Evolutionary conservation across 768 basidiomycete species (phyloP).

Genomic region (Tricholoma furcatifolium): DNA sequence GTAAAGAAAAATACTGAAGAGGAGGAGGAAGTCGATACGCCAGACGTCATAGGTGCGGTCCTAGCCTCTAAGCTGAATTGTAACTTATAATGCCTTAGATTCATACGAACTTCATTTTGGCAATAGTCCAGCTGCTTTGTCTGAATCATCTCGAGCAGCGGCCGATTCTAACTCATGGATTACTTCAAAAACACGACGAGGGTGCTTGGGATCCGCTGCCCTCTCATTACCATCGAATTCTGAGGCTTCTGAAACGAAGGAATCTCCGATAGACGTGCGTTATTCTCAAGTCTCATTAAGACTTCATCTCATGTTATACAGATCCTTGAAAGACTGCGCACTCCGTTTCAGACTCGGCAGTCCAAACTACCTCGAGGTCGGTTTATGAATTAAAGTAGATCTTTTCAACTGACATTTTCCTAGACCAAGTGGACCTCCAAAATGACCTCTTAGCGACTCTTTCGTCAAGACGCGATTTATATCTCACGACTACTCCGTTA

Average conservation of each 20-base stretch:
- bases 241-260: slow-evolving; percentile 23
- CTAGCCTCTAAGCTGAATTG: not conserved
- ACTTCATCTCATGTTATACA: slow-evolving; percentile 22
- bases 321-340: slow-evolving; percentile 57
- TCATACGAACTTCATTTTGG: slow-evolving; percentile 80
- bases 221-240: slow-evolving; percentile 47
- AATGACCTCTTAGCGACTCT: slow-evolving; percentile 66
- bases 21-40: slow-evolving; percentile 26
- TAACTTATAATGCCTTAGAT: slow-evolving; percentile 25
- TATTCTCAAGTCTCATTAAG: not conserved
- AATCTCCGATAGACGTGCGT: slow-evolving; percentile 32
- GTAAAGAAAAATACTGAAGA: slow-evolving; percentile 14
- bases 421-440: slow-evolving; percentile 57
- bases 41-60: slow-evolving; percentile 26
- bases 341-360: slow-evolving; percentile 54
- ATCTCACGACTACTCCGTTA: slow-evolving; percentile 63
- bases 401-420: not conserved
- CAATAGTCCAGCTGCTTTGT: slow-evolving; percentile 46
- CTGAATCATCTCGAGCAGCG: slow-evolving; percentile 45
- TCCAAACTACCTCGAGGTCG: slow-evolving; percentile 53
- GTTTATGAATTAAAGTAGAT: slow-evolving; percentile 2
- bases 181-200: slow-evolving; percentile 42
- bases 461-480: slow-evolving; percentile 74
- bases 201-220: slow-evolving; percentile 59
- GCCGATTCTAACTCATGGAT: slow-evolving; percentile 63